Conservation (phyloP, 345 rosid genomes). For the Atalantia buxifolia region DNA sequence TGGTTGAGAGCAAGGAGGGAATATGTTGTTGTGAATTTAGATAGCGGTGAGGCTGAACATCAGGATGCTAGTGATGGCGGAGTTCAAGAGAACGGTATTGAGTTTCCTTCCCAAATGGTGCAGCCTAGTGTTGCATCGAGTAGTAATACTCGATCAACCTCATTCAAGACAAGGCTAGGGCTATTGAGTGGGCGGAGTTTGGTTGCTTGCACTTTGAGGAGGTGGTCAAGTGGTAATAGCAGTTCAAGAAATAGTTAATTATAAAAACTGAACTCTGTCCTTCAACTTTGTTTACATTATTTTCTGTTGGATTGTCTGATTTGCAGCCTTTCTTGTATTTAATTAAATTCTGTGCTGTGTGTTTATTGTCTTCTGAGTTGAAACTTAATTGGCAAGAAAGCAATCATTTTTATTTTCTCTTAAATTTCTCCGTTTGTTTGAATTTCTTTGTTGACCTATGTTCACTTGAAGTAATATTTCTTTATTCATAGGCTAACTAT, state of each 20-base stretch:
- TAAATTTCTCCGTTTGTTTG: background rate
- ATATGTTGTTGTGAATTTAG: constrained; percentile 55
- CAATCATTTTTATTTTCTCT: background rate
- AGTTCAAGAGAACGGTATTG: constrained; percentile 44
- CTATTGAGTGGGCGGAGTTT: constrained; percentile 62
- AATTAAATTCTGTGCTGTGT: constrained; percentile 23
- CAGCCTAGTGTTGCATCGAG: constrained; percentile 38
- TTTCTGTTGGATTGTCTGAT: constrained; percentile 23
- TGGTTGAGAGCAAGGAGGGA: constrained; percentile 46
- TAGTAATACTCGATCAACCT: constrained; percentile 49
- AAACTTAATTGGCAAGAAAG: constrained; percentile 24
- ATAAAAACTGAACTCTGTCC: constrained; percentile 6
- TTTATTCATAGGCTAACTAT: background rate
- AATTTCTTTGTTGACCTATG: background rate
- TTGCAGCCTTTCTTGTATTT: constrained; percentile 21
- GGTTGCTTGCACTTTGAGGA: constrained; percentile 77
- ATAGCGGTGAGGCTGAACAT: constrained; percentile 47
- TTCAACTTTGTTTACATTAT: constrained; percentile 19
- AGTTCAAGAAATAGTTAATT: constrained; percentile 36
- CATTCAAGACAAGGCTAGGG: constrained; percentile 63
- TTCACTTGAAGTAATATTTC: background rate
- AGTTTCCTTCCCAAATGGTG: constrained; percentile 41
- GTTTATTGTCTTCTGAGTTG: constrained; percentile 28
- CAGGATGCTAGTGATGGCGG: constrained; percentile 56
- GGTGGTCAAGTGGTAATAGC: constrained; percentile 49